phyloP scores from a whole-genome alignment of 805 yeast genomes.

The Limtongia smithiae region DNA sequence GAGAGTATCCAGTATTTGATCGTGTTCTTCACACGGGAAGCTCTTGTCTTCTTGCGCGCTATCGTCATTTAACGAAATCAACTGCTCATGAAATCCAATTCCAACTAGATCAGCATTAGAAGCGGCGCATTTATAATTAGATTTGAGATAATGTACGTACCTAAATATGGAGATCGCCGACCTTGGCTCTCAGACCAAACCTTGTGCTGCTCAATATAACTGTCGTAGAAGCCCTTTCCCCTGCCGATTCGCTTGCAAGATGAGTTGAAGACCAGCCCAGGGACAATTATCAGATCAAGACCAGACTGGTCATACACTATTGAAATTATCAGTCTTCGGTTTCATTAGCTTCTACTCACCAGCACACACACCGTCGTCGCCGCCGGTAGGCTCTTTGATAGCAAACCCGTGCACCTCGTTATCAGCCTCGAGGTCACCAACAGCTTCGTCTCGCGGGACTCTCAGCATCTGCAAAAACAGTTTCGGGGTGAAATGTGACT shows the following conservation, averaged over 20 bases:
- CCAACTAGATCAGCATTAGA: conserved; percentile 43
- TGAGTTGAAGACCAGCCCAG: conserved; percentile 77
- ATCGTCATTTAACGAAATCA: conserved; percentile 39
- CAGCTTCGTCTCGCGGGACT: conserved; percentile 10
- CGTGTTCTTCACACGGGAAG: conserved; percentile 62
- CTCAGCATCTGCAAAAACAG: conserved; percentile 10
- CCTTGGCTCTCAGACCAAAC: conserved; percentile 32
- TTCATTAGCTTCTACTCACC: too few species aligned
- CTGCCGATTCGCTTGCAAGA: conserved; percentile 68
- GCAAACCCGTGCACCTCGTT: conserved; percentile 8
- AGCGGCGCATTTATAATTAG: not conserved
- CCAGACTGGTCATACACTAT: conserved; percentile 37
- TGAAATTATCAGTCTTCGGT: too few species aligned
- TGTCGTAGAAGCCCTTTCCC: conserved; percentile 92
- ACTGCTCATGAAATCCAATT: conserved; percentile 59
- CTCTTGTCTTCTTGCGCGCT: conserved; percentile 5
- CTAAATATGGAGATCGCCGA: conserved; percentile 3
- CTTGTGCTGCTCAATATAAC: conserved; percentile 53
- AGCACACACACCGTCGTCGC: conserved; percentile 15
- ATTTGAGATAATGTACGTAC: not conserved
- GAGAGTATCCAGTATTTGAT: conserved; percentile 55
- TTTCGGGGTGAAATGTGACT: conserved; percentile 6
- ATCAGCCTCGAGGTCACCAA: not conserved
- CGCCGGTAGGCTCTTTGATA: conserved; percentile 16
- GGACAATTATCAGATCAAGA: conserved; percentile 72